Conservation (phyloP, 441 rosid genomes). For the Cnidoscolus chayamansa region DNA sequence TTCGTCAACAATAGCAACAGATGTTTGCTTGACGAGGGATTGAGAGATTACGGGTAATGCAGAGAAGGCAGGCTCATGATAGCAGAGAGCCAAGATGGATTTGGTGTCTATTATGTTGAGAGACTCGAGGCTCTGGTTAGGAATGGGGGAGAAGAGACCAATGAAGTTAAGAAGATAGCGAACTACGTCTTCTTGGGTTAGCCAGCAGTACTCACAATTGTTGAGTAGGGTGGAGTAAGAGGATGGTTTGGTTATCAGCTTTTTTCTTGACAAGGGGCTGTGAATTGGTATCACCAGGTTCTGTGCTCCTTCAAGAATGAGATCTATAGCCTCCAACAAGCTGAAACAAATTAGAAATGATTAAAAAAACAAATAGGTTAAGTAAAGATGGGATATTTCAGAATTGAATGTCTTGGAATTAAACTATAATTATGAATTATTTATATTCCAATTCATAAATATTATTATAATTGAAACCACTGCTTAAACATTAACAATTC, state of each 20-base stretch:
- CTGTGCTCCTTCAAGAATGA: constrained; percentile 72
- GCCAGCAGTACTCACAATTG: constrained; percentile 59
- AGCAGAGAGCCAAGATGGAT: constrained; percentile 45
- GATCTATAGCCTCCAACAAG: constrained; percentile 66
- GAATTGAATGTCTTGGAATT: too few species aligned
- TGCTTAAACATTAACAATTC: neutral
- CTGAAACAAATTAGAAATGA: constrained; percentile 31
- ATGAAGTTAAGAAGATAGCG: constrained; percentile 80
- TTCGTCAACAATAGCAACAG: constrained; percentile 71
- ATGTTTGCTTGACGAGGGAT: constrained; percentile 56
- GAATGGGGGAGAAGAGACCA: constrained; percentile 68
- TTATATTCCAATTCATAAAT: neutral
- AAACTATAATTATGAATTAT: too few species aligned
- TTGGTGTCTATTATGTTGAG: constrained; percentile 55
- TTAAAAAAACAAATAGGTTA: neutral
- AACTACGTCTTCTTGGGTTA: constrained; percentile 61
- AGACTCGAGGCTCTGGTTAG: constrained; percentile 51
- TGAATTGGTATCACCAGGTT: constrained; percentile 76
- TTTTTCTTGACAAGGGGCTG: constrained; percentile 44
- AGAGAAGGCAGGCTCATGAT: constrained; percentile 62
- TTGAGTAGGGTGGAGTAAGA: constrained; percentile 34
- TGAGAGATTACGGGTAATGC: constrained; percentile 47
- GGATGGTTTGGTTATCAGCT: constrained; percentile 36
- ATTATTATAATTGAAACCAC: neutral
- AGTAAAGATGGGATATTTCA: too few species aligned